phyloP scores from a whole-genome alignment of 2,329 filamentous ascomycete genomes.

The Hymenoscyphus repandus region DNA sequence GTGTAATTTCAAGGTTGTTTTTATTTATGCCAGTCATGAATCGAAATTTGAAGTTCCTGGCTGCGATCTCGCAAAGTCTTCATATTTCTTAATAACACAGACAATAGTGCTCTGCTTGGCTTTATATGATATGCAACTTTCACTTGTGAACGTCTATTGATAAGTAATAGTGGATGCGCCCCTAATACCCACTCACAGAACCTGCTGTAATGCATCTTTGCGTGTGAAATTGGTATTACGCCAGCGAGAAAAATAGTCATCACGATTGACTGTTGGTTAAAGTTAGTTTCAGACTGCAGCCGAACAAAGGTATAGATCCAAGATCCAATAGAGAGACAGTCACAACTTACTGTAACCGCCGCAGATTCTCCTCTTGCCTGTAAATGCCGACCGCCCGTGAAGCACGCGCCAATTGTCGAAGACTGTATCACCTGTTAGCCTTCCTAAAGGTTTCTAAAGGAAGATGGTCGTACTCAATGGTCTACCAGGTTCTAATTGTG shows the following conservation, averaged over 20 bases:
- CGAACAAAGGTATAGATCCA: not conserved
- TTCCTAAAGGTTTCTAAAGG: not conserved
- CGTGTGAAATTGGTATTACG: constrained; percentile 60
- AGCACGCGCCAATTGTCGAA: constrained; percentile 97
- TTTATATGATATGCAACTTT: too few relatives aligned
- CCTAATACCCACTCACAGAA: constrained; percentile 1
- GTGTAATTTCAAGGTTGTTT: too few relatives aligned
- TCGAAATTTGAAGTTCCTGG: too few relatives aligned
- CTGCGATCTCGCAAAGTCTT: too few relatives aligned
- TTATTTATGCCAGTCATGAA: too few relatives aligned
- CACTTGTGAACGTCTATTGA: too few relatives aligned
- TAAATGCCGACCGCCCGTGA: constrained; percentile 80
- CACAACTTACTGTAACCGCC: constrained; percentile 75
- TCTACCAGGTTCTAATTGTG: constrained; percentile 73
- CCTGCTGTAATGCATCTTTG: constrained; percentile 23
- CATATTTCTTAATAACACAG: too few relatives aligned
- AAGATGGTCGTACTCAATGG: constrained; percentile 58
- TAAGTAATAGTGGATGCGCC: too few relatives aligned
- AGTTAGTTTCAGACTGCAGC: not conserved
- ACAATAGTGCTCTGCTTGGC: too few relatives aligned
- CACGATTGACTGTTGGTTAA: constrained; percentile 57
- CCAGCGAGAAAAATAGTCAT: constrained; percentile 76
- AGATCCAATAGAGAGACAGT: not conserved
- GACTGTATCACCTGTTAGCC: constrained; percentile 42
- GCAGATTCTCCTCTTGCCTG: constrained; percentile 80